Evolutionary conservation across 2,329 filamentous ascomycete genomes (phyloP).

Genomic region (Epichloe sylvatica): DNA sequence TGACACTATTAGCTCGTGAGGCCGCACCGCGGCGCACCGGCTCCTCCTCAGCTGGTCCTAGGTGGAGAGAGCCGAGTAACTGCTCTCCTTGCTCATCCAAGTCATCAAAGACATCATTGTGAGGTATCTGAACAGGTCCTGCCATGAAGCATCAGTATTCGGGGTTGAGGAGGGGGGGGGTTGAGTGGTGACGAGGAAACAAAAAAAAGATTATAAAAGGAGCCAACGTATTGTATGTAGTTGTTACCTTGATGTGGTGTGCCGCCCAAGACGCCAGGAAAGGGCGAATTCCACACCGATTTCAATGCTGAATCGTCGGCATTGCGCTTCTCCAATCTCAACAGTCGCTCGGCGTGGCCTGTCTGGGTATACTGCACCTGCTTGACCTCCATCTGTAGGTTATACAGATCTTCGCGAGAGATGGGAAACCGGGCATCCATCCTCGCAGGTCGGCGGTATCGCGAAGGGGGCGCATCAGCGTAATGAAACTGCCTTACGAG

Average conservation of each 20-base stretch:
- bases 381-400: constrained; percentile 57
- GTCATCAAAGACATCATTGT: constrained; percentile 76
- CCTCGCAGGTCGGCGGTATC: constrained; percentile 17
- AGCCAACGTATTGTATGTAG: not conserved
- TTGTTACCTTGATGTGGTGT: constrained; percentile 73
- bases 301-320: constrained; percentile 57
- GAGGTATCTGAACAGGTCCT: constrained; percentile 69
- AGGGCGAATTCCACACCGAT: constrained; percentile 88
- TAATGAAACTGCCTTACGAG: not conserved
- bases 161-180: not conserved
- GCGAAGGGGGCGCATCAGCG: not conserved
- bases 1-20: constrained; percentile 89
- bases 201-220: not conserved
- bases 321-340: constrained; percentile 50
- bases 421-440: constrained; percentile 52
- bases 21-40: constrained; percentile 72
- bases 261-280: constrained; percentile 70
- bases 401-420: constrained; percentile 51
- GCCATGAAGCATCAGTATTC: constrained; percentile 4
- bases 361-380: constrained; percentile 50
- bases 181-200: not conserved
- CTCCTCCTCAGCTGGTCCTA: constrained; percentile 72
- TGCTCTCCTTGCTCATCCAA: constrained; percentile 79
- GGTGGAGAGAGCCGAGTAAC: constrained; percentile 64
- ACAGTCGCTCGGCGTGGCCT: constrained; percentile 47